Evolutionary conservation across 164 flowering plant species (phyloP).

Genomic region (Liquidambar formosana): DNA sequence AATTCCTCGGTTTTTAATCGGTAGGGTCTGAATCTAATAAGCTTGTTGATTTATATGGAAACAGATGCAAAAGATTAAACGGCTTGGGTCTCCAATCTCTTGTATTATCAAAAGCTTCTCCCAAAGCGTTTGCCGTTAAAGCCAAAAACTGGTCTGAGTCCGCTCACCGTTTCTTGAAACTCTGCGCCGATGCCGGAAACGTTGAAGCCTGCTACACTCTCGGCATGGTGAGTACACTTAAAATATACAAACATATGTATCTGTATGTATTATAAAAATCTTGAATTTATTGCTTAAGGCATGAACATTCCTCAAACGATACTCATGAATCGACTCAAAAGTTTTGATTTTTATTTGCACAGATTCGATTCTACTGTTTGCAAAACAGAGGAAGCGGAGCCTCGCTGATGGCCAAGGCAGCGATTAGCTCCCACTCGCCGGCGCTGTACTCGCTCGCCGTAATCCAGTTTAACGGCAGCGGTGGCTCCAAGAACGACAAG

Average conservation of each 20-base stretch:
- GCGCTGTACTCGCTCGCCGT: conserved; percentile 80
- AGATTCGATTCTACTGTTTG: conserved; percentile 83
- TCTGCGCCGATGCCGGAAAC: conserved; percentile 35
- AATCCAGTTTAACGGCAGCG: conserved; percentile 91
- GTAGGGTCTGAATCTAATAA: no score
- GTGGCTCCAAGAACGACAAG: conserved; percentile 61
- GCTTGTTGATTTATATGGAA: neutral
- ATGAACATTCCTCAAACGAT: no score
- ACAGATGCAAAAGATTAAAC: conserved; percentile 40
- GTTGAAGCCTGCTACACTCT: conserved; percentile 38
- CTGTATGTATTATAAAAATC: neutral
- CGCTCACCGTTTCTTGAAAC: conserved; percentile 37
- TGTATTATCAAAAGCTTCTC: conserved; percentile 30
- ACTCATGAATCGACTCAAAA: neutral
- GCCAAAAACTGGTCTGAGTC: conserved; percentile 38
- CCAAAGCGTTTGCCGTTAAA: conserved; percentile 22
- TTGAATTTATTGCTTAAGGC: neutral
- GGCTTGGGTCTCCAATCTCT: conserved; percentile 23
- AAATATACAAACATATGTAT: no score
- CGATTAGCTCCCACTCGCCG: conserved; percentile 64
- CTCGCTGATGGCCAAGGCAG: conserved; percentile 84
- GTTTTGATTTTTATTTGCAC: conserved; percentile 16
- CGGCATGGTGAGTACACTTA: conserved; percentile 29
- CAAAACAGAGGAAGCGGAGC: conserved; percentile 64
- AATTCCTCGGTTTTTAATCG: neutral